Evolutionary conservation across 306 rosid genomes (phyloP), one percentile per base, ranked within the genome.

Genomic region (Quercus berberidifolia): DNA sequence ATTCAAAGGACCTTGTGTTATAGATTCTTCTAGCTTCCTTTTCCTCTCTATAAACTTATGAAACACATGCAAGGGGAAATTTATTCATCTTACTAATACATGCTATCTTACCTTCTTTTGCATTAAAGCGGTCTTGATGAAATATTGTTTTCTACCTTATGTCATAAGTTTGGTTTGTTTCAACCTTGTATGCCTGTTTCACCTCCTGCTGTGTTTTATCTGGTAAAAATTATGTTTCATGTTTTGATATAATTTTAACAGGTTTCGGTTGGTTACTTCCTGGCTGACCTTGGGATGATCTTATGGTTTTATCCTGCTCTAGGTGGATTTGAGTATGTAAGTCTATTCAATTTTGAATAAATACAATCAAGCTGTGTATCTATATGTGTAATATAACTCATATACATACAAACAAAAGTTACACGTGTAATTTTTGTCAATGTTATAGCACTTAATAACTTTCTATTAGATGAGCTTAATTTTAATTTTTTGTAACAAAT

Each of bases 301-400:
- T 58, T 84, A 79, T 92, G 99, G 97, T 89, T 83, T 81, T 91
- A 89, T 78, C 98, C 98, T 79, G 84, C 94, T 75, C 87, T 95
- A 38, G 99, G 99, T 77, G 99, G 99, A 85, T 73, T 87, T 86
- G 99, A 95, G 83, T 95, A 89, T 89, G 99, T 95, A 92, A 95
- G 99, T 86, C 77, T 70, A 77, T 80, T 83, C 69, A 70, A 86
- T 76, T 72, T 63, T 68, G 77, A 80, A 68, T 84, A 62, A 51
- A 4, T 52, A 10, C 70, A 23, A 41, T 71, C 77, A 74, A 71
- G 58, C 20, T n/a, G 15, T 7, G 11, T 30, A 26, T 13, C 19
- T n/a, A 13, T 49, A 4, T 49, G 54, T 49, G 54, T 49, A 49
- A 49, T 13, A 10, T 49, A 49, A 49, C 17, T 49, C 54, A 12